Evolutionary conservation across 371 early-diverging fungal species (phyloP).

Genomic region (Mucor indicus): DNA sequence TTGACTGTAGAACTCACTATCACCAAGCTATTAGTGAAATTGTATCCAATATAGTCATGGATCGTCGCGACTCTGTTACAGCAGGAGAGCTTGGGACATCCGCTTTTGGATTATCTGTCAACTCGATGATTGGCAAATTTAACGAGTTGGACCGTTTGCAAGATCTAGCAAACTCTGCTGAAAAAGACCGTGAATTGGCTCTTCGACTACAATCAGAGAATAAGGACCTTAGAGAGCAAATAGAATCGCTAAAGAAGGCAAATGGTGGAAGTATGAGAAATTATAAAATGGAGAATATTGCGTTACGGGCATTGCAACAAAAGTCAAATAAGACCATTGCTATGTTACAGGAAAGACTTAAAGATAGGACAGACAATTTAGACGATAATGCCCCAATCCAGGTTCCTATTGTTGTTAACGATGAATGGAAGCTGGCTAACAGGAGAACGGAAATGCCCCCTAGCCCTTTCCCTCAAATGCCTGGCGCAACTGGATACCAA

Average conservation of each 20-base stretch:
- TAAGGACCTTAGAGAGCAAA: slow-evolving; percentile 28
- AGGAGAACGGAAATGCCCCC: neutral
- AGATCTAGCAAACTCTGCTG: slow-evolving; percentile 36
- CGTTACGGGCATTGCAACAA: slow-evolving; percentile 34
- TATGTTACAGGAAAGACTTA: slow-evolving; percentile 34
- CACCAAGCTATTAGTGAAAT: slow-evolving; percentile 78
- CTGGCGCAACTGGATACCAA: neutral
- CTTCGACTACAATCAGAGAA: slow-evolving; percentile 40
- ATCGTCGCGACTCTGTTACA: slow-evolving; percentile 53
- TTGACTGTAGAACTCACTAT: slow-evolving; percentile 56
- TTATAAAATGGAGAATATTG: slow-evolving; percentile 36
- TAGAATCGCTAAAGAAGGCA: slow-evolving; percentile 11
- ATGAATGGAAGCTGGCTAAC: slow-evolving; percentile 36
- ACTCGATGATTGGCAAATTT: slow-evolving; percentile 65
- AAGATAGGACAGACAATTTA: slow-evolving; percentile 14
- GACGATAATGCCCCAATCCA: slow-evolving; percentile 4
- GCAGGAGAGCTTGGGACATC: slow-evolving; percentile 47
- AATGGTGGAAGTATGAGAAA: slow-evolving; percentile 6
- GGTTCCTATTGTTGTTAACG: slow-evolving; percentile 30
- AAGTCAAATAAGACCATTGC: slow-evolving; percentile 39
- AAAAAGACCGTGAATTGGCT: slow-evolving; percentile 38
- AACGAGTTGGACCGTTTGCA: slow-evolving; percentile 75
- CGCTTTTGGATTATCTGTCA: slow-evolving; percentile 36
- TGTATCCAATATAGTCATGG: slow-evolving; percentile 79
- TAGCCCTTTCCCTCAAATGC: too few relatives aligned